phyloP scores from a whole-genome alignment of 257 asterid genomes.

The Solanum chilense region DNA sequence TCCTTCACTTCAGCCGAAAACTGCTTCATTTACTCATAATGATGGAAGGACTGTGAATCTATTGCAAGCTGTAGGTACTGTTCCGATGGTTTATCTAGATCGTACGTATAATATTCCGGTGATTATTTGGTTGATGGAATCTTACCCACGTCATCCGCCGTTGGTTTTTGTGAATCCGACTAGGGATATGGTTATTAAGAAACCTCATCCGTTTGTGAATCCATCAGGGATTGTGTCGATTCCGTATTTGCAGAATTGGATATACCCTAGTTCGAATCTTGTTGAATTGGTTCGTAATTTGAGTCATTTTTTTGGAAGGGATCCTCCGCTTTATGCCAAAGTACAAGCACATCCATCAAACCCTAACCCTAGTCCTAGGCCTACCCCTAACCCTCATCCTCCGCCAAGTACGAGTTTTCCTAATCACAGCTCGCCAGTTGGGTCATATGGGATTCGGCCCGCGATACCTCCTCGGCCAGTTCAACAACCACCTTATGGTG shows the following conservation, averaged over 20 bases:
- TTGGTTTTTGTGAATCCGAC: constrained; percentile 86
- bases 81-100: constrained; percentile 60
- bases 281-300: constrained; percentile 59
- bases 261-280: constrained; percentile 74
- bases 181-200: constrained; percentile 75
- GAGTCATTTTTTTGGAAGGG: constrained; percentile 55
- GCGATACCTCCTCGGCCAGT: constrained; percentile 62
- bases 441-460: constrained; percentile 36
- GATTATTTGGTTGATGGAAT: constrained; percentile 78
- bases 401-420: neutral
- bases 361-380: neutral
- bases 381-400: neutral
- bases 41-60: constrained; percentile 83
- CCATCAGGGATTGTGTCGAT: constrained; percentile 81
- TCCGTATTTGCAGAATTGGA: constrained; percentile 68
- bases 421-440: constrained; percentile 12
- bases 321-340: constrained; percentile 83
- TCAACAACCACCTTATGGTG: constrained; percentile 52
- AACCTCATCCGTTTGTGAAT: constrained; percentile 69
- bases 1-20: constrained; percentile 74
- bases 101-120: constrained; percentile 83
- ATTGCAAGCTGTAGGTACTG: constrained; percentile 83
- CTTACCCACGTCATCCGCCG: constrained; percentile 83
- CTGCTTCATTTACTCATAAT: constrained; percentile 85
- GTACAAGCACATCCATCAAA: constrained; percentile 5